A percentile compares a stretch with the other conserved stretches of the same genome.
These are phyloP conservation scores for Kwoniella bestiolae DNA, from an alignment of 768 basidiomycete genomes.

Conservation along the genomic window DNA sequence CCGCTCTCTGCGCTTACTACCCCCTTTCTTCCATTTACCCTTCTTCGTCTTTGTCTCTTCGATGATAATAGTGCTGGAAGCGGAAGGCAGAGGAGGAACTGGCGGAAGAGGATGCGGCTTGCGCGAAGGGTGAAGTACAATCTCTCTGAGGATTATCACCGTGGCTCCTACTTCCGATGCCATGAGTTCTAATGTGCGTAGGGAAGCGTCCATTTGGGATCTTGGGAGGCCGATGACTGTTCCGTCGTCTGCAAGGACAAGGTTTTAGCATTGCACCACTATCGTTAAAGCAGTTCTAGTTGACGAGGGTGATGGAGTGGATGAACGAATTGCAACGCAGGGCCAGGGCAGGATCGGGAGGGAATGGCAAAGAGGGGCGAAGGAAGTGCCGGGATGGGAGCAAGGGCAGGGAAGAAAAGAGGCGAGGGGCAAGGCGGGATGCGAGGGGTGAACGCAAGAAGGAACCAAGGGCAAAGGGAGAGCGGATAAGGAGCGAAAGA, in stretches of 20 bases:
- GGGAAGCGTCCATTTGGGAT: constrained; percentile 74
- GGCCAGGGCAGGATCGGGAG: too few species aligned
- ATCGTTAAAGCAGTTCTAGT: too few species aligned
- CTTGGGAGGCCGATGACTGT: constrained; percentile 76
- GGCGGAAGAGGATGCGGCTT: not conserved
- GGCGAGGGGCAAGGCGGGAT: too few species aligned
- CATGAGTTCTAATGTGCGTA: constrained; percentile 91
- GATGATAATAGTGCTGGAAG: not conserved
- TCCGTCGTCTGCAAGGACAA: constrained; percentile 69
- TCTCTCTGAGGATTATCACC: constrained; percentile 86
- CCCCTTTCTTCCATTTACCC: not conserved
- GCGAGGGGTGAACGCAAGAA: too few species aligned
- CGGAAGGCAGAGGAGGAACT: not conserved
- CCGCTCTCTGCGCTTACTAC: constrained; percentile 1
- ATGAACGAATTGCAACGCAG: too few species aligned
- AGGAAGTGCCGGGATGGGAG: too few species aligned
- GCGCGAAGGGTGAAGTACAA: constrained; percentile 54
- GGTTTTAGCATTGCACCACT: too few species aligned
- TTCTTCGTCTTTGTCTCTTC: not conserved
- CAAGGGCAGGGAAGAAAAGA: too few species aligned
- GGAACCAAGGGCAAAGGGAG: too few species aligned
- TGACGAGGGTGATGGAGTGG: too few species aligned
- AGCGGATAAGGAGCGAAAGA: too few species aligned
- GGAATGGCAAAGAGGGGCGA: too few species aligned
- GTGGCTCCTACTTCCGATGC: constrained; percentile 90